These are phyloP conservation scores for Grifola frondosa DNA, from an alignment of 1,284 basidiomycete genomes.

Conservation along the genomic window DNA sequence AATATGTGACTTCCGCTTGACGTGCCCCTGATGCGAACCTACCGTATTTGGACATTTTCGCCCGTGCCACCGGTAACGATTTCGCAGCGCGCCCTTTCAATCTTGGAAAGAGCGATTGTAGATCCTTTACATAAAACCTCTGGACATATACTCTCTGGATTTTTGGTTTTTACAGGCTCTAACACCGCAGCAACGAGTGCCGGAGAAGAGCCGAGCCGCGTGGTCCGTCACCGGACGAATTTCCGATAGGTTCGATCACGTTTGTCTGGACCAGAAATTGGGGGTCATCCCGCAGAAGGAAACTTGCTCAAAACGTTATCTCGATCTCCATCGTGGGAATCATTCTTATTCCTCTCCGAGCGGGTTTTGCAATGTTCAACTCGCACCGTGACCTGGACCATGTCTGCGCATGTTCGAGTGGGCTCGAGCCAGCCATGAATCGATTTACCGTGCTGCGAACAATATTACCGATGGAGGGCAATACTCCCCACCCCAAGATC, in stretches of 20 bases:
- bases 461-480: no score
- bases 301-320: constrained; percentile 31
- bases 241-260: constrained; percentile 25
- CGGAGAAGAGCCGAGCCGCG: constrained; percentile 5
- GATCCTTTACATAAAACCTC: no score
- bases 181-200: not conserved
- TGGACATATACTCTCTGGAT: no score
- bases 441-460: no score
- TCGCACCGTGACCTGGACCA: no score
- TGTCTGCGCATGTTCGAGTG: no score
- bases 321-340: constrained; percentile 23
- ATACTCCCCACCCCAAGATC: no score
- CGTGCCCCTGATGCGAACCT: constrained; percentile 8
- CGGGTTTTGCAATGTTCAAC: no score
- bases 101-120: not conserved
- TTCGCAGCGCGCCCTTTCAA: constrained; percentile 2
- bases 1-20: constrained; percentile 9
- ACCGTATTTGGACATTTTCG: constrained; percentile 5
- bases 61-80: constrained; percentile 22
- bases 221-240: constrained; percentile 16
- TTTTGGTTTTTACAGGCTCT: no score
- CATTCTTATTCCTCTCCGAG: not conserved
- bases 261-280: constrained; percentile 21
- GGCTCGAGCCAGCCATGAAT: no score
- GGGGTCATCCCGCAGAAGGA: constrained; percentile 13